phyloP scores from a whole-genome alignment of 352 stramenopile genomes.

The Peronospora farinosa region DNA sequence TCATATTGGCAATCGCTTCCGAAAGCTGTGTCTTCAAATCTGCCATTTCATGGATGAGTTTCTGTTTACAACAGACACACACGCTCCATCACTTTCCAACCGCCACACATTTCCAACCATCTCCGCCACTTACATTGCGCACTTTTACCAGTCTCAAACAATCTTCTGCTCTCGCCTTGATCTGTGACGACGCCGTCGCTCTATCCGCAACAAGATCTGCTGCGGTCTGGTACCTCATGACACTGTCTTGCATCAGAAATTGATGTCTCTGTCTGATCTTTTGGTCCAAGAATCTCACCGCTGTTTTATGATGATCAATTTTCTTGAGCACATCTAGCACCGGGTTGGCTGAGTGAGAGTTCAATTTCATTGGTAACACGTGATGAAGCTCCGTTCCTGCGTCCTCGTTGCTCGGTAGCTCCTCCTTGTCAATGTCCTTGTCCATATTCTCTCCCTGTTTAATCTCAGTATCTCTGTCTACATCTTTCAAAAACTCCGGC shows the following conservation, averaged over 20 bases:
- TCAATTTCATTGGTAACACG: conserved; percentile 67
- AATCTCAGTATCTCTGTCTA: conserved; percentile 5
- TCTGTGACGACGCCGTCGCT: conserved; percentile 32
- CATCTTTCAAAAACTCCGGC: conserved; percentile 38
- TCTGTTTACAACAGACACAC: conserved; percentile 31
- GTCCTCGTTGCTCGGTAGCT: conserved; percentile 32
- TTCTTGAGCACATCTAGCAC: conserved; percentile 73
- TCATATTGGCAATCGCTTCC: conserved; percentile 49
- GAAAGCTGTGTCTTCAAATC: conserved; percentile 48
- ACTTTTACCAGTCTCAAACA: conserved; percentile 67
- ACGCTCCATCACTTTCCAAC: background rate
- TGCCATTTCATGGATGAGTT: conserved; percentile 53
- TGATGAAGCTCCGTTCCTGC: conserved; percentile 30
- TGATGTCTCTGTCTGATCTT: conserved; percentile 54
- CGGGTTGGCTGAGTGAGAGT: conserved; percentile 66
- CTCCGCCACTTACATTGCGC: conserved; percentile 53
- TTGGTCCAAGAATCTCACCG: conserved; percentile 57
- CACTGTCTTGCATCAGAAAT: conserved; percentile 43
- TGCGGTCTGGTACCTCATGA: conserved; percentile 40
- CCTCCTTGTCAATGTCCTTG: conserved; percentile 10
- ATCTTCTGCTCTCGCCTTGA: conserved; percentile 57
- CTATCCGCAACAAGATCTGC: conserved; percentile 53
- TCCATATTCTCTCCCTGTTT: conserved; percentile 4
- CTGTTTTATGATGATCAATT: conserved; percentile 70
- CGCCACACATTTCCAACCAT: background rate